Conservation (phyloP, 202 grass and related monocot genomes). For the Digitaria exilis region DNA sequence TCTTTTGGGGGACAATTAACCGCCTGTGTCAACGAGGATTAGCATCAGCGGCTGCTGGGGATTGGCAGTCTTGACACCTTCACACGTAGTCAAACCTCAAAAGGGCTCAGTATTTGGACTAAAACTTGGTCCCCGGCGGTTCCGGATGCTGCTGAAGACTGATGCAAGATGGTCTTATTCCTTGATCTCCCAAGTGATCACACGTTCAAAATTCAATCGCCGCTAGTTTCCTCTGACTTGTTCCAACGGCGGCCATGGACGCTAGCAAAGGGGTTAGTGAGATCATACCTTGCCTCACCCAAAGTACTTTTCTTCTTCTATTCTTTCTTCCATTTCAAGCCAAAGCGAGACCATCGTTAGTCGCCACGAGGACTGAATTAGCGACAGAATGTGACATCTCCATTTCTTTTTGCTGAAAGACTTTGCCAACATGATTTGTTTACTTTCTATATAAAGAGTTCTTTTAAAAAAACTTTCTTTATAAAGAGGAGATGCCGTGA, state of each 20-base stretch:
- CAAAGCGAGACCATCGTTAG: neutral
- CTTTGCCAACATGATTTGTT: neutral
- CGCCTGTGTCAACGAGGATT: neutral
- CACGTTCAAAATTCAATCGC: neutral
- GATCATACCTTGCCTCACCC: conserved; percentile 40
- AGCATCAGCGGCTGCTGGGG: conserved; percentile 4
- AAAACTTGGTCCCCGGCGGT: neutral
- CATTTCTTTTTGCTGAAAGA: neutral
- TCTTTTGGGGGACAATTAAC: too few species aligned
- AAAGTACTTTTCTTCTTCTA: neutral
- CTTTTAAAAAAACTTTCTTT: neutral
- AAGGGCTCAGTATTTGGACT: neutral
- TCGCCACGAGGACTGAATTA: neutral
- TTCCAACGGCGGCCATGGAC: neutral
- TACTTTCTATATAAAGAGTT: neutral
- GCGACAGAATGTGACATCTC: neutral
- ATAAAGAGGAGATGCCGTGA: neutral
- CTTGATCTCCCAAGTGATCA: neutral
- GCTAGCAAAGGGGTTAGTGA: neutral
- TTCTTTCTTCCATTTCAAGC: conserved; percentile 21
- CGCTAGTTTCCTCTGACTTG: neutral
- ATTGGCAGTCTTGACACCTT: neutral
- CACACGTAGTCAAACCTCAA: neutral
- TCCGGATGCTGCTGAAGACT: neutral
- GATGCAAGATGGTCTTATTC: conserved; percentile 12